These are phyloP conservation scores for Cafeteria roenbergensis DNA, from an alignment of 108 stramenopile genomes.

Conservation along the genomic window DNA sequence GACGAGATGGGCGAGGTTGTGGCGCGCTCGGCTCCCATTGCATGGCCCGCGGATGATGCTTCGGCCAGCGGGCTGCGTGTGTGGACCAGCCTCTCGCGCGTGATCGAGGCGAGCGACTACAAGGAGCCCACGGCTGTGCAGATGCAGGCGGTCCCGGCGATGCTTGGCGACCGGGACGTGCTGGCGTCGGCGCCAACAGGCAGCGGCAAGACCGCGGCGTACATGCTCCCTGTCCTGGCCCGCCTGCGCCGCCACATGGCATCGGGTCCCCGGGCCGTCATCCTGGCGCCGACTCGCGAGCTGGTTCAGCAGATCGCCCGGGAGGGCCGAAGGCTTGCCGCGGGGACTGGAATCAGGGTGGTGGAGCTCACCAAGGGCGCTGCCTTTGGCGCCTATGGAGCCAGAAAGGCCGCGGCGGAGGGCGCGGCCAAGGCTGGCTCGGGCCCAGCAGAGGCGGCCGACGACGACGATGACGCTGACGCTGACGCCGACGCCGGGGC, in stretches of 20 bases:
- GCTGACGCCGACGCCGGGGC: neutral
- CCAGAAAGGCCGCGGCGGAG: conserved; percentile 36
- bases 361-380: conserved; percentile 64
- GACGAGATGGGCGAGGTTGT: neutral
- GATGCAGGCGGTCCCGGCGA: conserved; percentile 59
- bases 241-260: neutral
- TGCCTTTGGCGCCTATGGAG: conserved; percentile 21
- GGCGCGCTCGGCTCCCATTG: neutral
- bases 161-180: conserved; percentile 30
- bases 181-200: conserved; percentile 42
- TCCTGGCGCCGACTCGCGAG: conserved; percentile 91
- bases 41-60: neutral
- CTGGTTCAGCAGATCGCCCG: conserved; percentile 58
- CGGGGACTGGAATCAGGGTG: conserved; percentile 59
- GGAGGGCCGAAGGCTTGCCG: conserved; percentile 69
- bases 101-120: conserved; percentile 76
- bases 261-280: conserved; percentile 50
- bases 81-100: conserved; percentile 23
- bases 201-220: conserved; percentile 40
- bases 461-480: neutral
- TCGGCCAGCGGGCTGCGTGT: neutral
- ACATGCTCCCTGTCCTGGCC: conserved; percentile 34
- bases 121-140: conserved; percentile 79
- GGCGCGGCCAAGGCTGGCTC: conserved; percentile 45
- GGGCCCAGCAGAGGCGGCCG: conserved; percentile 5